Conservation (phyloP, 306 rosid genomes). For the Acacia crassicarpa region DNA sequence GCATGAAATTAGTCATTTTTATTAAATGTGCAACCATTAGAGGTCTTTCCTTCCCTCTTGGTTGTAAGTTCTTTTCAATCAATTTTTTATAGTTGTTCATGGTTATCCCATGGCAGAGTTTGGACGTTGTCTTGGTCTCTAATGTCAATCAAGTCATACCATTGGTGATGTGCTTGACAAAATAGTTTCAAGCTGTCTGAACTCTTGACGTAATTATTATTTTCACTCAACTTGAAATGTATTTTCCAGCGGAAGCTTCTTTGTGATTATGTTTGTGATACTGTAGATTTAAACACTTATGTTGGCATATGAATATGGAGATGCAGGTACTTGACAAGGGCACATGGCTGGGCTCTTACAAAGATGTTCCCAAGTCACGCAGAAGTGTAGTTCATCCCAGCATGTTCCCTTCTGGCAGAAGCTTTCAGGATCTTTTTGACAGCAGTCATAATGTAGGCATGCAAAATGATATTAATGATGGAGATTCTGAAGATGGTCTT, state of each 20-base stretch:
- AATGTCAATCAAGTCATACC: conserved; percentile 6
- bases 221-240: conserved; percentile 20
- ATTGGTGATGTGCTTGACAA: neutral
- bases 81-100: conserved; percentile 7
- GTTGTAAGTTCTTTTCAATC: conserved; percentile 11
- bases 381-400: conserved; percentile 58
- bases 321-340: conserved; percentile 85
- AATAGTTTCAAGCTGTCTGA: conserved; percentile 7
- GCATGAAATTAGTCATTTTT: neutral
- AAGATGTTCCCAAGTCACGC: conserved; percentile 70
- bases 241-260: conserved; percentile 6
- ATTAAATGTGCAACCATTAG: neutral
- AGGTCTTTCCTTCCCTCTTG: neutral
- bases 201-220: conserved; percentile 8
- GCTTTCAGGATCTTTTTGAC: conserved; percentile 35
- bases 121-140: neutral
- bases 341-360: conserved; percentile 64
- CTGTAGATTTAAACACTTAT: neutral
- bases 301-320: conserved; percentile 20
- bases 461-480: conserved; percentile 44
- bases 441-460: conserved; percentile 34
- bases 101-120: neutral
- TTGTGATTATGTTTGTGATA: conserved; percentile 4
- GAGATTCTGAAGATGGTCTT: conserved; percentile 44
- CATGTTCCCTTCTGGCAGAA: conserved; percentile 91